Evolutionary conservation across 371 early-diverging fungal species (phyloP).

Genomic region (Mucor indicus): DNA sequence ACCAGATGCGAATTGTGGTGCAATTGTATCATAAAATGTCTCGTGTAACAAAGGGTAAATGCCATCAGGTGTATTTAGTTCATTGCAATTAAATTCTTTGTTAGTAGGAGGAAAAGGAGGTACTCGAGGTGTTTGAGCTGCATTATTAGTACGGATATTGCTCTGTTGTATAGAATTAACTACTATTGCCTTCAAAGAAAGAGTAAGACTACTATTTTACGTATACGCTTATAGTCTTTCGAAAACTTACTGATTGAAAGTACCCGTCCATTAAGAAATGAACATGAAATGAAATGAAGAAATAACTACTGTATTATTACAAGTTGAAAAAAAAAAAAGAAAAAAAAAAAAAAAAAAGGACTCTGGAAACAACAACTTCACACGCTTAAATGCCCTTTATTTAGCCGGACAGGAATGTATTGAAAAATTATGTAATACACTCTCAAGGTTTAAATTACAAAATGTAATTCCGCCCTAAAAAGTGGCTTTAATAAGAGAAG

Average conservation of each 20-base stretch:
- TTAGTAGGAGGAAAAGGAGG: conserved; percentile 41
- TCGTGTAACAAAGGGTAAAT: conserved; percentile 50
- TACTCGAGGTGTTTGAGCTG: conserved; percentile 1
- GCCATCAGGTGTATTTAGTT: conserved; percentile 58
- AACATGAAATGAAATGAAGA: too few relatives aligned
- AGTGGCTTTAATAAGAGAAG: too few relatives aligned
- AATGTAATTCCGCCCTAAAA: too few relatives aligned
- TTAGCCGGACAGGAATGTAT: too few relatives aligned
- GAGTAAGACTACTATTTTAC: neutral
- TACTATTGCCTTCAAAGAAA: conserved; percentile 12
- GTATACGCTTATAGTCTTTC: neutral
- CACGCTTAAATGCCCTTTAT: too few relatives aligned
- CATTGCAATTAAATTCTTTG: conserved; percentile 39
- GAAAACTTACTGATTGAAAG: conserved; percentile 24
- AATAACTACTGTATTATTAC: too few relatives aligned
- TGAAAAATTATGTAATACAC: too few relatives aligned
- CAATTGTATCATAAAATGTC: conserved; percentile 44
- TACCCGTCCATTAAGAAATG: conserved; percentile 37
- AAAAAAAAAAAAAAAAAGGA: too few relatives aligned
- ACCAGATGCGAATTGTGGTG: conserved; percentile 49
- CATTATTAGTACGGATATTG: conserved; percentile 1
- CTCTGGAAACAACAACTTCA: too few relatives aligned
- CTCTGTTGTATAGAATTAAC: conserved; percentile 13
- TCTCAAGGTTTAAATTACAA: too few relatives aligned
- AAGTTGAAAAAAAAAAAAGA: too few relatives aligned